phyloP scores from a whole-genome alignment of 345 rosid genomes.

The Physaria fendleri region DNA sequence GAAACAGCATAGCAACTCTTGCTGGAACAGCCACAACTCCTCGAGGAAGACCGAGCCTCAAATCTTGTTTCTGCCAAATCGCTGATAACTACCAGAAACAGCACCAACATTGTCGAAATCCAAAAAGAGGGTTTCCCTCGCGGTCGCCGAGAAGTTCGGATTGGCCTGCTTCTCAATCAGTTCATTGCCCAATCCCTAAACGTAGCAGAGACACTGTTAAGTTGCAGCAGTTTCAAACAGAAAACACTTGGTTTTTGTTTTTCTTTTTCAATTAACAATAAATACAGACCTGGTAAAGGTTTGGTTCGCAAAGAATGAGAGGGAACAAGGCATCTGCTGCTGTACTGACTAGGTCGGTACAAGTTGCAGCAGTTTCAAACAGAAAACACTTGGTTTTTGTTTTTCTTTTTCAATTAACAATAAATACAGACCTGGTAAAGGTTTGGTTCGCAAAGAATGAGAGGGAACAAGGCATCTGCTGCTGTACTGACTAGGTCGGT shows the following conservation, averaged over 20 bases:
- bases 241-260: neutral
- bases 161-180: conserved; percentile 72
- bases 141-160: too few relatives aligned
- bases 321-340: conserved; percentile 98
- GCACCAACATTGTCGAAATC: too few relatives aligned
- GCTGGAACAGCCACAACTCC: too few relatives aligned
- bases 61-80: too few relatives aligned
- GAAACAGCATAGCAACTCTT: too few relatives aligned
- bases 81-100: too few relatives aligned
- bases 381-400: neutral
- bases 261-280: neutral
- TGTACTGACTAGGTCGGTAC: conserved; percentile 79
- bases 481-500: conserved; percentile 84
- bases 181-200: conserved; percentile 65
- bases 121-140: too few relatives aligned
- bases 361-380: neutral
- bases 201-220: conserved; percentile 10
- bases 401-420: neutral
- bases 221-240: neutral
- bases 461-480: conserved; percentile 92
- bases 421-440: conserved; percentile 64
- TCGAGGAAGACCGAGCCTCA: too few relatives aligned
- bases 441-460: conserved; percentile 86
- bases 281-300: conserved; percentile 67
- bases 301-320: conserved; percentile 86